Conservation (phyloP, 192 early-diverging fungal species). For the Coemansia sp. region DNA sequence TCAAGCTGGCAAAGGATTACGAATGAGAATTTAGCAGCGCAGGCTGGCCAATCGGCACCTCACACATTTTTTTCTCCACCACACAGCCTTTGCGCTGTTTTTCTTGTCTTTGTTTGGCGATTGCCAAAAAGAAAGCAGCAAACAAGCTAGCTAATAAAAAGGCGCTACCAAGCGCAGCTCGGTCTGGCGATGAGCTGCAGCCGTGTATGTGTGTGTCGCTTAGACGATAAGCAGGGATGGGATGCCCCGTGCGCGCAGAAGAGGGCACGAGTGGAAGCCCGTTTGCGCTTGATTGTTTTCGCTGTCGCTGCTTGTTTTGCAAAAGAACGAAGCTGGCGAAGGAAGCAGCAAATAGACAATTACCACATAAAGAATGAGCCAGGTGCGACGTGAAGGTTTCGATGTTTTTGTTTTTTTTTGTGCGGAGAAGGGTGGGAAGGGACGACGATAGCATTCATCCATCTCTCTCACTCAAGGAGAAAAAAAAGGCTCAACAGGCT, state of each 20-base stretch:
- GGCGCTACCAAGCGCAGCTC: too few species aligned
- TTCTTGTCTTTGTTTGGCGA: too few species aligned
- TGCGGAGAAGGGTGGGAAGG: neutral
- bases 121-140: neutral
- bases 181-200: too few species aligned
- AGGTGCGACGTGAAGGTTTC: neutral
- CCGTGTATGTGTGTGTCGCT: too few species aligned
- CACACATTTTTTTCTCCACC: neutral
- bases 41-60: neutral
- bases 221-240: neutral
- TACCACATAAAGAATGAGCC: neutral
- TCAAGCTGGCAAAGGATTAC: neutral
- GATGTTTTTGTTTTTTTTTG: too few species aligned
- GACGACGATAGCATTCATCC: neutral
- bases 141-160: too few species aligned
- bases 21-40: neutral
- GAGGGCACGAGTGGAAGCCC: neutral
- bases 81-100: neutral
- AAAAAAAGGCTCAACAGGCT: neutral
- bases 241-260: neutral
- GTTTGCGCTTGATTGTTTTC: neutral
- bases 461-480: neutral
- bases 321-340: neutral
- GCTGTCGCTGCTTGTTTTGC: neutral
- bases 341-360: neutral